Evolutionary conservation across 768 basidiomycete species (phyloP).

Genomic region (Xerocomus potaroensis): DNA sequence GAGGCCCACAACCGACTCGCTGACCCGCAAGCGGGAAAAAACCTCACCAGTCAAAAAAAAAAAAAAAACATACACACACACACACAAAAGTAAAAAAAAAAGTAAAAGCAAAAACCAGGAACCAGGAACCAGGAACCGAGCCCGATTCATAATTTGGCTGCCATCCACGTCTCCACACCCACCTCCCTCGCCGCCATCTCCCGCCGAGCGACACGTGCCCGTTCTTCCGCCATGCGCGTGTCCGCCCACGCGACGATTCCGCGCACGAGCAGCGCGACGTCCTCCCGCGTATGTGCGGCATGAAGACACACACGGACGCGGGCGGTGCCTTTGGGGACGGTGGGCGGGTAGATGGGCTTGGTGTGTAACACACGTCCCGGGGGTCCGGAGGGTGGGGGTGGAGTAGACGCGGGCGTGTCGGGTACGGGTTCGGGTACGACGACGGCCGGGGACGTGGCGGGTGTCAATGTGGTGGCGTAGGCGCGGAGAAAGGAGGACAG

Average conservation of each 20-base stretch:
- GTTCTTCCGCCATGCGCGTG: conserved; percentile 8
- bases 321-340: conserved; percentile 82
- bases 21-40: no score
- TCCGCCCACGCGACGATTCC: conserved; percentile 42
- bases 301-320: conserved; percentile 88
- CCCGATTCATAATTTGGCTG: conserved; percentile 25
- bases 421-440: neutral
- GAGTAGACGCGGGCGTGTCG: neutral
- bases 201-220: conserved; percentile 13
- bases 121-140: no score
- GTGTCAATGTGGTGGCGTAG: no score
- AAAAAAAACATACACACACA: no score
- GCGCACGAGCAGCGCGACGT: conserved; percentile 55
- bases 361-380: conserved; percentile 50
- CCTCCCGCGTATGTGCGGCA: conserved; percentile 61
- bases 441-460: no score
- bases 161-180: conserved; percentile 28
- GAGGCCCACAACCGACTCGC: no score
- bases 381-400: conserved; percentile 5
- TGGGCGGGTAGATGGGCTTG: conserved; percentile 80
- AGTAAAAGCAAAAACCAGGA: no score
- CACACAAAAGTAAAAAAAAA: no score
- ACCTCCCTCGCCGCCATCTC: conserved; percentile 7
- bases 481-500: conserved; percentile 61
- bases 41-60: no score